Evolutionary conservation across 306 rosid species (phyloP).

Genomic region (Boehmeria nivea): DNA sequence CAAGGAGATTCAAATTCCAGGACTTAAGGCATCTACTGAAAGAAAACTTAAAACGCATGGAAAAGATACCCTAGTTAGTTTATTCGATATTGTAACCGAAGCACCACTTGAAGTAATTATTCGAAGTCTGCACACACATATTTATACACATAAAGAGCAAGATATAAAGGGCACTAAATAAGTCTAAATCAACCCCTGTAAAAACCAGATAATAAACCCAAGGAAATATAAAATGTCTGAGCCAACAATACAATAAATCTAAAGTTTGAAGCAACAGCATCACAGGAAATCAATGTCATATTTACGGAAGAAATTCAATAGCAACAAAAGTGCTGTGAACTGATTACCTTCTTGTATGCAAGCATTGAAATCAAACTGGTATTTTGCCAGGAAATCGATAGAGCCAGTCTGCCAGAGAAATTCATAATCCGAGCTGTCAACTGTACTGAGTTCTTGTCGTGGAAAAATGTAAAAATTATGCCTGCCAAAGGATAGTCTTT

Average conservation of each 20-base stretch:
- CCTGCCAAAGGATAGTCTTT: slow-evolving; percentile 38
- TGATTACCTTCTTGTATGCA: slow-evolving; percentile 80
- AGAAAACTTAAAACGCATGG: not conserved
- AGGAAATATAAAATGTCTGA: too few species aligned
- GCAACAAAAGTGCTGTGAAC: slow-evolving; percentile 15
- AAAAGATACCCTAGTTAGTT: too few species aligned
- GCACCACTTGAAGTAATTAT: too few species aligned
- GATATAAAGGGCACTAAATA: too few species aligned
- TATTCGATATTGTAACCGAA: too few species aligned
- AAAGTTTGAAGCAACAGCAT: too few species aligned
- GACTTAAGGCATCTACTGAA: slow-evolving; percentile 25
- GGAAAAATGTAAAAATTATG: slow-evolving; percentile 87
- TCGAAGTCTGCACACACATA: too few species aligned
- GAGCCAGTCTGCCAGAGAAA: slow-evolving; percentile 91
- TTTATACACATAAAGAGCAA: too few species aligned
- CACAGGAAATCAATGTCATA: not conserved
- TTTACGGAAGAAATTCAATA: too few species aligned
- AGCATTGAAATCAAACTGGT: slow-evolving; percentile 84
- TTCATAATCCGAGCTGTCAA: slow-evolving; percentile 48
- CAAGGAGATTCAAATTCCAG: slow-evolving; percentile 49
- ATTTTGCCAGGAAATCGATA: slow-evolving; percentile 81
- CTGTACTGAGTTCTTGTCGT: slow-evolving; percentile 48
- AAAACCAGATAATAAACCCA: too few species aligned
- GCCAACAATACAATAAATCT: too few species aligned
- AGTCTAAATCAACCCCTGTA: too few species aligned